Base-by-base conservation (phyloP, 179 eudicot genomes). In the Camellia oleifera region DNA sequence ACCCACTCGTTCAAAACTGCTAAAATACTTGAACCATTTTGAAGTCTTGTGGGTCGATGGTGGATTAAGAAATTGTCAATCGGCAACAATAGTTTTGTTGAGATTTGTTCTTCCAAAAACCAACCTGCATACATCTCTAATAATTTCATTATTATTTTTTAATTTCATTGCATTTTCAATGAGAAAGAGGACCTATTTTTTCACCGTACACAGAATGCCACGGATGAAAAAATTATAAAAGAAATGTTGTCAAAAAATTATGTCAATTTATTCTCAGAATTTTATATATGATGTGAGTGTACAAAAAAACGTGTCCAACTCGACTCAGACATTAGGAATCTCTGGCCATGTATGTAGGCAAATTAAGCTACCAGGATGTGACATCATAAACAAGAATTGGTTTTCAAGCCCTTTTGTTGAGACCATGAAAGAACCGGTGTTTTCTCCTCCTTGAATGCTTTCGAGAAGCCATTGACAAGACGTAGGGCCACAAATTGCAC, bases 391-490 rank as follows among this genome's bases (percentile, higher is more conserved):
- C 42, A 81, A 68, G 7, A 5, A 46, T 15, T 3, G 17, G 11
- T 12, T 40, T 44, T 82, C 65, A 87, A 14, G 83, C 72, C 20
- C 79, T 77, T 87, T 89, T 90, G 90, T 83, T 92, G 48, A 94
- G 87, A 75, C 98, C 97, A 79, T 93, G 98, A 80, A 94, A 93
- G 84, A 94, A 91, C 5, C 98, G 92, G 70, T 95, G 97, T 67
- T 90, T 93, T 86, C 85, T 89, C 78, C 98, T 88, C 83, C 84
- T 88, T 0, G 94, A 86, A 80, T 93, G 98, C 79, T 84, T 88
- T 69, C 79, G 83, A 42, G 86, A 81, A 80, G 86, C 91, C 86
- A 86, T 92, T 78, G 97, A 83, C 57, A 80, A 65, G 20, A 95
- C 88, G 60, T 86, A 91, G 60, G 94, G 93, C 73, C 73, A 89